Base-by-base conservation (phyloP, 345 rosid genomes). In the Camelina neglecta region DNA sequence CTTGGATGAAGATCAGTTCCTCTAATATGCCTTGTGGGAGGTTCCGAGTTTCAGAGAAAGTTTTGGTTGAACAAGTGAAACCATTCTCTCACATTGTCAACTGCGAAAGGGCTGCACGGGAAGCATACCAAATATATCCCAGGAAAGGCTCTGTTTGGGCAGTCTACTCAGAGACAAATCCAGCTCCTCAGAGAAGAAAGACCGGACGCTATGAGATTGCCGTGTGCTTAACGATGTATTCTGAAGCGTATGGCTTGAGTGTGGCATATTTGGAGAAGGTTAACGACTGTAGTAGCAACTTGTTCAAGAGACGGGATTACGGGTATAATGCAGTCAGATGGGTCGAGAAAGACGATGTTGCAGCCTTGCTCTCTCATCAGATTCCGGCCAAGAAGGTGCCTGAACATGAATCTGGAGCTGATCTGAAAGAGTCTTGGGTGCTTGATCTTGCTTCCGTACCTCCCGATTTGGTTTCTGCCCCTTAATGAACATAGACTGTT, bases 111-210 rank as follows among this genome's bases (percentile, higher is more conserved):
- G 98, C 81, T 56, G 93, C 96, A 33, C 81, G 79, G 73, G 92
- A 86, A 78, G 67, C 85, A 61, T 94, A 92, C 76, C 77, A 89
- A 81, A 89, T 94, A 68, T 94, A 84, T 80, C 97, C 98, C 0
- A 85, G 61, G 65, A 94, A 94, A 80, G 97, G 95, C 60, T 90
- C 96, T 0, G 85, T 94, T 26, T 94, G 98, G 98, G 97, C 91
- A 9, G 75, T 93, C 59, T 81, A 81, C 42, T 79, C 77, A 53
- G 91, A 85, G 67, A 78, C 71, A 15, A 65, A 51, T 75, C 36
- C 64, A 21, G 59, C 64, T 65, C 59, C 8, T 7, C 79, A 78
- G 73, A 78, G 83, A 79, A 82, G 78, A 82, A 81, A 76, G 68
- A 64, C 26, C 44, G 79, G 70, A 44, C 75, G 70, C 75, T 85